Base-by-base conservation (phyloP, 164 flowering plant species). In the Taxillus chinensis region DNA sequence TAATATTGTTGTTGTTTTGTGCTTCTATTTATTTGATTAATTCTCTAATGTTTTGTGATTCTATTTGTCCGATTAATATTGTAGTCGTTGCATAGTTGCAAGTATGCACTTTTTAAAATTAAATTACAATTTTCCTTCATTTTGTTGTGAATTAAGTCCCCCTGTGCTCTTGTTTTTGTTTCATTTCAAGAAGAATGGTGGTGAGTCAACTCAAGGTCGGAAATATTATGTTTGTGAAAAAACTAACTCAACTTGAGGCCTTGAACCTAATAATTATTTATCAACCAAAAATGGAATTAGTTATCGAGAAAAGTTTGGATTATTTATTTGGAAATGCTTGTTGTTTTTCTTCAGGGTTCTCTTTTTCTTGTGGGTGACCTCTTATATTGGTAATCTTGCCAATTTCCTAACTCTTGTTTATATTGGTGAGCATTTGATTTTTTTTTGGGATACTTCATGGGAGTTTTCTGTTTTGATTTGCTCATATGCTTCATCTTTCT, bases 361-460 rank as follows among this genome's bases (percentile, higher is more conserved):
- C 53, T 39, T 70, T 45, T 64, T 63, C 48, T 71, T 90, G 75
- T 86, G 88, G 87, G 4, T 81, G 13, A 65, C 78, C 58, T 86
- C 96, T 13, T 85, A 62, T 57, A 57, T 92, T 62, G 96, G 98
- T 10, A 77, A 89, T 75, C 57, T 92, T 62, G 82, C 78, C 73
- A 85, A 74, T 76, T 87, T 92, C 67, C 76, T 92, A 48, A 86
- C 96, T 54, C 70, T 92, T 38, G 66, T 80, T 57, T 90, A 83
- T 67, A 72, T 86, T 54, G 90, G 98, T 92, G 69, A 82, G 88
- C 71, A 58, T 53, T 66, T 15, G 64, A 5, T 2, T 39, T n/a
- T n/a, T 16, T 52, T 27, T 3, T 3, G 7, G 8, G 2, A 11
- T 13, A 38, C 27, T 45, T 38, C 6, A 39, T 17, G 15, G 4